Evolutionary conservation across 208 protist species (phyloP).

Genomic region (Crithidia thermophila): DNA sequence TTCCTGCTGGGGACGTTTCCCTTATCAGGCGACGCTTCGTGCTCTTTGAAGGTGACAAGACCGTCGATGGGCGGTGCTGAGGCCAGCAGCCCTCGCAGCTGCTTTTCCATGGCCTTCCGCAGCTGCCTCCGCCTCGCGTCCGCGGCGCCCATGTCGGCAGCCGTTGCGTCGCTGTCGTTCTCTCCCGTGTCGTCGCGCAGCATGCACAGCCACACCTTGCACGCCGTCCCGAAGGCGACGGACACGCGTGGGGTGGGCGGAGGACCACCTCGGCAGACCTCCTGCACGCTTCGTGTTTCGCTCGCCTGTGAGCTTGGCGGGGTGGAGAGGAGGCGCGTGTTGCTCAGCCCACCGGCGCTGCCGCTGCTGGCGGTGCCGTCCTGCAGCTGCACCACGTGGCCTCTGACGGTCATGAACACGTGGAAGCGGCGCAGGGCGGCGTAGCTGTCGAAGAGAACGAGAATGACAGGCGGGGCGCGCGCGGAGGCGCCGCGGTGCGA

Average conservation of each 20-base stretch:
- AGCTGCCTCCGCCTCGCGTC: neutral
- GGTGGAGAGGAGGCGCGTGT: neutral
- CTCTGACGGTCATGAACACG: constrained; percentile 76
- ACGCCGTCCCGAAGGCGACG: constrained; percentile 27
- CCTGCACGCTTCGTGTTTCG: too few relatives aligned
- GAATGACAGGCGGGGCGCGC: constrained; percentile 26
- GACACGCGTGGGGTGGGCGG: constrained; percentile 9
- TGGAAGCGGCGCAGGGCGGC: constrained; percentile 59
- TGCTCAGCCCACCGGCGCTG: constrained; percentile 1
- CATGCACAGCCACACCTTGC: constrained; percentile 70
- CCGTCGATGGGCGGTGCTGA: constrained; percentile 33
- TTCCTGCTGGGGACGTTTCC: neutral
- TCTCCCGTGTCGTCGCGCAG: constrained; percentile 58
- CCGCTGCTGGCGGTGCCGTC: constrained; percentile 36
- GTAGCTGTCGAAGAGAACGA: constrained; percentile 70
- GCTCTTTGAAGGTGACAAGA: constrained; percentile 41
- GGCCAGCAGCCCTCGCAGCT: constrained; percentile 23
- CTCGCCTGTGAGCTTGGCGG: neutral
- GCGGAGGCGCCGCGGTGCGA: neutral
- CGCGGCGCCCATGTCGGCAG: constrained; percentile 10
- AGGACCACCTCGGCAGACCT: neutral
- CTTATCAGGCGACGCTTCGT: neutral
- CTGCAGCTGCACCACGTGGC: constrained; percentile 58
- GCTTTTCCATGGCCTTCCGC: constrained; percentile 6
- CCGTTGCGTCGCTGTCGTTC: constrained; percentile 5